phyloP scores from a whole-genome alignment of 164 flowering plant genomes.

The Hamamelis virginiana region DNA sequence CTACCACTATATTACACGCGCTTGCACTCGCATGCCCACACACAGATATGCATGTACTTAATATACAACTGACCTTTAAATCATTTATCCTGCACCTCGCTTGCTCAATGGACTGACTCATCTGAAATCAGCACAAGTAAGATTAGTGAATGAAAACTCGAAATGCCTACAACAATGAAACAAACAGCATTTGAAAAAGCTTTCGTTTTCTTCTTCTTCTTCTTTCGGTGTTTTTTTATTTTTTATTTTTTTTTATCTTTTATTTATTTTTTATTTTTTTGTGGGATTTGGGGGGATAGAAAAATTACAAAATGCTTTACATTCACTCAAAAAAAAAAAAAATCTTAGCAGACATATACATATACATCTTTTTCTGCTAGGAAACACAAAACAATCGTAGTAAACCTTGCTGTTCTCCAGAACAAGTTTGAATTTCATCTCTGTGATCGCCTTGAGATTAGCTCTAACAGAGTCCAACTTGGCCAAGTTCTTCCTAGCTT shows the following conservation, averaged over 20 bases:
- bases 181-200: background rate
- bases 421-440: conserved; percentile 32
- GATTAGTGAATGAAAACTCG: background rate
- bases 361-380: background rate
- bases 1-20: background rate
- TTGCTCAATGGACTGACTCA: conserved; percentile 45
- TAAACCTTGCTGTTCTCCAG: conserved; percentile 45
- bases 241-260: background rate
- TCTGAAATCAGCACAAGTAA: conserved; percentile 31
- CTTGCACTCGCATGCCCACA: background rate
- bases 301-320: background rate
- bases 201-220: background rate
- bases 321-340: background rate
- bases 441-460: conserved; percentile 29
- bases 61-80: conserved; percentile 45
- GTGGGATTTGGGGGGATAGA: background rate
- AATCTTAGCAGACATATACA: background rate
- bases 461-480: conserved; percentile 36
- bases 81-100: conserved; percentile 30
- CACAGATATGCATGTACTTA: background rate
- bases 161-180: background rate
- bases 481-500: conserved; percentile 13
- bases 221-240: too few species aligned
- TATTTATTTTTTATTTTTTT: too few species aligned
- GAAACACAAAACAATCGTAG: too few species aligned